phyloP scores from a whole-genome alignment of 352 stramenopile species.

The Globisporangium lucens region DNA sequence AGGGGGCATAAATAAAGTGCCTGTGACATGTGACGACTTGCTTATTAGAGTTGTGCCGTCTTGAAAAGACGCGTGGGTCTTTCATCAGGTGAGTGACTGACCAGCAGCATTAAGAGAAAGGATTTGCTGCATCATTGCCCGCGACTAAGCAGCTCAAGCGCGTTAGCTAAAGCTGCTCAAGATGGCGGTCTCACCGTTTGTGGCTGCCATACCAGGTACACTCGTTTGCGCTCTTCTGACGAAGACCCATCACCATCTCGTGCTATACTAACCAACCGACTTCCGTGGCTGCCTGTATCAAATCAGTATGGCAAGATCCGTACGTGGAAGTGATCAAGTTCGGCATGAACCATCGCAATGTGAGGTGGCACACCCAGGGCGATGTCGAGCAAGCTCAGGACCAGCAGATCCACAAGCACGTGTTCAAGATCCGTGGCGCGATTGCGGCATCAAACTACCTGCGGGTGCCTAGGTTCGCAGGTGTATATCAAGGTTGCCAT shows the following conservation, averaged over 20 bases:
- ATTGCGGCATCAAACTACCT: slow-evolving; percentile 78
- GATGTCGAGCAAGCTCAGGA: slow-evolving; percentile 73
- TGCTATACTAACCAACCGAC: background rate
- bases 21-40: slow-evolving; percentile 11
- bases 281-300: background rate
- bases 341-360: slow-evolving; percentile 50
- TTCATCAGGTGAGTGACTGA: background rate
- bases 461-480: slow-evolving; percentile 46
- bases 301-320: slow-evolving; percentile 78
- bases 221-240: background rate
- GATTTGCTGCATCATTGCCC: background rate
- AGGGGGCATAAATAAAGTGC: slow-evolving; percentile 14
- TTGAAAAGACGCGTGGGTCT: slow-evolving; percentile 8
- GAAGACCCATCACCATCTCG: background rate
- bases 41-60: background rate
- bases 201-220: slow-evolving; percentile 29
- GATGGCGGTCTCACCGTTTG: slow-evolving; percentile 25
- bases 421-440: slow-evolving; percentile 69
- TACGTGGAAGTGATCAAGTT: slow-evolving; percentile 86
- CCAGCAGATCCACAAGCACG: slow-evolving; percentile 65
- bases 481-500: background rate
- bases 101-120: background rate
- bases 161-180: background rate
- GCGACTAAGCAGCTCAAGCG: background rate
- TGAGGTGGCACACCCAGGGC: slow-evolving; percentile 55